Evolutionary conservation across 108 stramenopile genomes (phyloP).

Genomic region (Nitzschia putrida): DNA sequence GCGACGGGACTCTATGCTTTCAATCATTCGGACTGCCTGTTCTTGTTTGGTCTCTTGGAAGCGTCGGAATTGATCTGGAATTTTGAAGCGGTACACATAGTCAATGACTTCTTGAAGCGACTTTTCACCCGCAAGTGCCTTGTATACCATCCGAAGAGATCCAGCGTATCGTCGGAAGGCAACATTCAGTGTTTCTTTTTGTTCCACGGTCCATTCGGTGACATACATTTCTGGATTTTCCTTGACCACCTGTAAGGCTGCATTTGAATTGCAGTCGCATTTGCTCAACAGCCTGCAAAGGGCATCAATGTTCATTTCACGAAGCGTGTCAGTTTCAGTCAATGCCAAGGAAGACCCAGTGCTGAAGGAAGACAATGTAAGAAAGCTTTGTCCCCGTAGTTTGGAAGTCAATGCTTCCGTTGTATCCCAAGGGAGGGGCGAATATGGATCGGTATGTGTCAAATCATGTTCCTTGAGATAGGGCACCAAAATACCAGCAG

Average conservation of each 20-base stretch:
- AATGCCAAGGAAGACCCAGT: constrained; percentile 39
- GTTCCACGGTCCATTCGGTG: constrained; percentile 55
- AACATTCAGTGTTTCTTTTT: constrained; percentile 70
- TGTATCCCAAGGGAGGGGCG: constrained; percentile 40
- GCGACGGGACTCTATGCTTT: constrained; percentile 70
- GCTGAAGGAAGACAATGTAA: constrained; percentile 41
- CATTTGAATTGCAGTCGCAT: constrained; percentile 42
- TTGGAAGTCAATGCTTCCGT: constrained; percentile 31
- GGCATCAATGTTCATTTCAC: constrained; percentile 63
- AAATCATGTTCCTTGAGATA: constrained; percentile 42
- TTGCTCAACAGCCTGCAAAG: constrained; percentile 56
- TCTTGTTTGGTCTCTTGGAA: constrained; percentile 83
- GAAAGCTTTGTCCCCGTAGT: constrained; percentile 19
- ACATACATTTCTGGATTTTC: constrained; percentile 46
- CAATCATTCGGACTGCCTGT: constrained; percentile 74
- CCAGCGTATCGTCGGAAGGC: constrained; percentile 75
- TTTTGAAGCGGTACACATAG: constrained; percentile 87
- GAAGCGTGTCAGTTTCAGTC: constrained; percentile 18
- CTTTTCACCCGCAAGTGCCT: constrained; percentile 49
- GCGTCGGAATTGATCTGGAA: constrained; percentile 82
- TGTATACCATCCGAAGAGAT: constrained; percentile 67
- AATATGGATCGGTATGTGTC: constrained; percentile 44
- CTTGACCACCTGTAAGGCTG: constrained; percentile 47
- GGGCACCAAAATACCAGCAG: constrained; percentile 45
- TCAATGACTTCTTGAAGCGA: constrained; percentile 73